Conservation (phyloP, 1,139 yeast genomes). For the Geotrichum candidum region DNA sequence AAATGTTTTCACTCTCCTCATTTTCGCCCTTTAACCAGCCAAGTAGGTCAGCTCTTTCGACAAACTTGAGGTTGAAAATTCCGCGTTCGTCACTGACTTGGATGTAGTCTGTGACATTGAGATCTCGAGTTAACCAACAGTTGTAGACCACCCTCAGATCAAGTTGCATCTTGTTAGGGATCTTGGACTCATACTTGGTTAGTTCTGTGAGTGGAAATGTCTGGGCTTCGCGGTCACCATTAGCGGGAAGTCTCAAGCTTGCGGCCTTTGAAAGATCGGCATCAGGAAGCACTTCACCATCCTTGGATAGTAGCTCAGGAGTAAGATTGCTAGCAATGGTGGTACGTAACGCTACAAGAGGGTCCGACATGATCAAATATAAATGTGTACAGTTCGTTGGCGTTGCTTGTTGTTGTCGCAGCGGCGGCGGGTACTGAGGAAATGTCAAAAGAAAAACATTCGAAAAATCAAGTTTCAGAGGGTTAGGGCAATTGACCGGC, state of each 20-base stretch:
- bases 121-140: constrained; percentile 73
- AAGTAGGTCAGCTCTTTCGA: constrained; percentile 78
- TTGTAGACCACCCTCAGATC: constrained; percentile 51
- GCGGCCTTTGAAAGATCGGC: constrained; percentile 17
- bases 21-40: constrained; percentile 73
- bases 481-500: background rate
- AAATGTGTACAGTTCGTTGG: background rate
- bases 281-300: constrained; percentile 14
- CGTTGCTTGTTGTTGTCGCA: background rate
- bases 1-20: constrained; percentile 45
- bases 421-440: background rate
- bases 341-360: constrained; percentile 27
- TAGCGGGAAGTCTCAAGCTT: constrained; percentile 2
- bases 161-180: constrained; percentile 4
- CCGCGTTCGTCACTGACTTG: constrained; percentile 61
- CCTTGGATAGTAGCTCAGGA: constrained; percentile 20
- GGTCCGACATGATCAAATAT: constrained; percentile 19
- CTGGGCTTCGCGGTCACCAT: constrained; percentile 1
- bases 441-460: background rate
- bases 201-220: constrained; percentile 2
- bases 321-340: constrained; percentile 25
- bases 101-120: constrained; percentile 77
- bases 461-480: background rate
- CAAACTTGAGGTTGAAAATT: constrained; percentile 68
- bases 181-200: constrained; percentile 13